Conservation (phyloP, 108 stramenopile species). For the Aurantiochytrium sp. region DNA sequence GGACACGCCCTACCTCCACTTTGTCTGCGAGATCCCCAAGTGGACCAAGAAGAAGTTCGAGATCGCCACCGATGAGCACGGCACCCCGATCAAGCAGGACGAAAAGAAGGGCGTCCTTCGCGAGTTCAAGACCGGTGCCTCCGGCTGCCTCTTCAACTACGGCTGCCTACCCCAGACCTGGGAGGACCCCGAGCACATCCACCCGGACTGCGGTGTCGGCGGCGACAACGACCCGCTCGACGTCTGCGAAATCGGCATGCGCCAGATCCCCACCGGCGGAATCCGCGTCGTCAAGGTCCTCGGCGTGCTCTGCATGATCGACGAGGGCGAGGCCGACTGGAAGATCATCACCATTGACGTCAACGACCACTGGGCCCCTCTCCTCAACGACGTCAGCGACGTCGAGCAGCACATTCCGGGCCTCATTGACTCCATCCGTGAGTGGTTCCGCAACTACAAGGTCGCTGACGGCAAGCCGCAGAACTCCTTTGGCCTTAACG, state of each 20-base stretch:
- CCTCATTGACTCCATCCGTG: constrained; percentile 72
- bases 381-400: constrained; percentile 88
- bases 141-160: constrained; percentile 97
- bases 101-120: constrained; percentile 81
- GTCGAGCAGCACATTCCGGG: constrained; percentile 85
- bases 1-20: constrained; percentile 69
- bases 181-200: constrained; percentile 74
- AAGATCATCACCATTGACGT: constrained; percentile 88
- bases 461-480: constrained; percentile 96
- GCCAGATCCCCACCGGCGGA: constrained; percentile 54
- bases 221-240: constrained; percentile 93
- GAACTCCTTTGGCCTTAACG: constrained; percentile 84
- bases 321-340: constrained; percentile 97
- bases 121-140: constrained; percentile 71
- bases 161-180: constrained; percentile 40
- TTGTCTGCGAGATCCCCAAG: constrained; percentile 93
- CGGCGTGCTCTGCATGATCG: constrained; percentile 91
- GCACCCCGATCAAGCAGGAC: constrained; percentile 96
- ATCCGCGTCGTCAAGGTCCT: constrained; percentile 91
- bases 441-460: constrained; percentile 98
- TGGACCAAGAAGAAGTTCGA: constrained; percentile 89
- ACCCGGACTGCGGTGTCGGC: constrained; percentile 79
- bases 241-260: constrained; percentile 62
- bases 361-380: constrained; percentile 87
- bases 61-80: constrained; percentile 84